Percentiles rank a stretch among this genome's conserved stretches.
These are phyloP conservation scores for Neofusicoccum sp. DNA, from an alignment of 2,329 filamentous ascomycete genomes.

Conservation along the genomic window DNA sequence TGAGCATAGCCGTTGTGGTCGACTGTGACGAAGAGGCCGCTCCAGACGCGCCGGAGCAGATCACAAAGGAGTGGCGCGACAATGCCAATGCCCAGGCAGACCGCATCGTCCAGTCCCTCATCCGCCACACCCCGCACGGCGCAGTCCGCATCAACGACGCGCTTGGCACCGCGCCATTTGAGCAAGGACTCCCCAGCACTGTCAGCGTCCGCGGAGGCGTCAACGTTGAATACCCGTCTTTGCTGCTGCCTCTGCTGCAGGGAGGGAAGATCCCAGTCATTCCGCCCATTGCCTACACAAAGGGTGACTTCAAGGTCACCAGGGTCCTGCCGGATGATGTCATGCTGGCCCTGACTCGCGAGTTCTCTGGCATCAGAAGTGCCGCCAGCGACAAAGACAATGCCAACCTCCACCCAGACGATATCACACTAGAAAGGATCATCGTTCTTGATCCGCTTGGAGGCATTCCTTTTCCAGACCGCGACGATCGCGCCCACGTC, in stretches of 20 bases:
- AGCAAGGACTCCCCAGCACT: conserved; percentile 34
- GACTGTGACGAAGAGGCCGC: conserved; percentile 61
- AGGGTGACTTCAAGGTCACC: conserved; percentile 37
- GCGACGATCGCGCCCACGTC: conserved; percentile 67
- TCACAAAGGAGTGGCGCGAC: conserved; percentile 42
- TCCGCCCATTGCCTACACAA: conserved; percentile 63
- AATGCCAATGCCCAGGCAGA: conserved; percentile 65
- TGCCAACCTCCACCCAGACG: not conserved
- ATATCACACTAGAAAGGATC: conserved; percentile 68
- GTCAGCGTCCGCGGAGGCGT: conserved; percentile 40
- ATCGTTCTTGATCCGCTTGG: conserved; percentile 88
- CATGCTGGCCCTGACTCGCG: conserved; percentile 74
- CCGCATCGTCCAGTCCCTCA: conserved; percentile 74
- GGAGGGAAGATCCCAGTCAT: conserved; percentile 73
- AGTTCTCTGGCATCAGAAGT: conserved; percentile 67
- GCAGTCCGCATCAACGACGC: conserved; percentile 68
- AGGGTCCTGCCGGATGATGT: conserved; percentile 63
- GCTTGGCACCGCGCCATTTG: conserved; percentile 42
- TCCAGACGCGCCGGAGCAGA: conserved; percentile 34
- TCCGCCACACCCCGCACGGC: conserved; percentile 67
- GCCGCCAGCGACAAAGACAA: not conserved
- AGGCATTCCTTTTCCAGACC: conserved; percentile 71
- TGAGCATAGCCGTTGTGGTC: conserved; percentile 80
- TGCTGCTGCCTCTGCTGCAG: conserved; percentile 67
- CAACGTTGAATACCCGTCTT: conserved; percentile 46